phyloP scores from a whole-genome alignment of 805 yeast genomes.

The Starmera amethionina region DNA sequence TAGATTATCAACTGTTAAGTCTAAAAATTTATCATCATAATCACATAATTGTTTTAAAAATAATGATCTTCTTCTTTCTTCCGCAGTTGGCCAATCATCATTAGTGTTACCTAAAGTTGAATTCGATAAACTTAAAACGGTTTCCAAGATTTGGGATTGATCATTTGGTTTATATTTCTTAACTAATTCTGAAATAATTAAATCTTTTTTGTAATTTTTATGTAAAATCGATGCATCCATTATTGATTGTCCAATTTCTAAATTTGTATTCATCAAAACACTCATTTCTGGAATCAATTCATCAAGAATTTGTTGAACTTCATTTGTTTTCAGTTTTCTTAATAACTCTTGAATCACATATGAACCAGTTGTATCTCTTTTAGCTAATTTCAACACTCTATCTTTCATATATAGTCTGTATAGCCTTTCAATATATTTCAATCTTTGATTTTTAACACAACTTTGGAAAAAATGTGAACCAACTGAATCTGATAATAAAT shows the following conservation, averaged over 20 bases:
- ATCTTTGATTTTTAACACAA: constrained; percentile 53
- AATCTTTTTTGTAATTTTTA: constrained; percentile 48
- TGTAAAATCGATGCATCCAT: constrained; percentile 56
- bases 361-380: constrained; percentile 77
- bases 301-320: constrained; percentile 54
- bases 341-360: constrained; percentile 69
- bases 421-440: constrained; percentile 60
- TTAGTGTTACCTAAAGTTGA: constrained; percentile 76
- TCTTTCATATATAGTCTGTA: constrained; percentile 65
- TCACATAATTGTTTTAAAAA: constrained; percentile 66
- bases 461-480: constrained; percentile 89
- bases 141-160: constrained; percentile 46
- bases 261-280: constrained; percentile 50
- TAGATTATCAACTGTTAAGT: constrained; percentile 49
- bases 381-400: constrained; percentile 62
- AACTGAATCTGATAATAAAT: constrained; percentile 75
- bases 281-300: constrained; percentile 58
- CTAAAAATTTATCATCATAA: constrained; percentile 52
- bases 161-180: constrained; percentile 32
- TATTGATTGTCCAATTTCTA: constrained; percentile 58
- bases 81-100: constrained; percentile 90
- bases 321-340: constrained; percentile 50
- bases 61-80: constrained; percentile 71
- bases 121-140: constrained; percentile 48
- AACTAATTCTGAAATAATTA: constrained; percentile 41